Evolutionary conservation across 768 basidiomycete species (phyloP), one percentile per base, ranked within the genome.

Genomic region (Mycena floridula): DNA sequence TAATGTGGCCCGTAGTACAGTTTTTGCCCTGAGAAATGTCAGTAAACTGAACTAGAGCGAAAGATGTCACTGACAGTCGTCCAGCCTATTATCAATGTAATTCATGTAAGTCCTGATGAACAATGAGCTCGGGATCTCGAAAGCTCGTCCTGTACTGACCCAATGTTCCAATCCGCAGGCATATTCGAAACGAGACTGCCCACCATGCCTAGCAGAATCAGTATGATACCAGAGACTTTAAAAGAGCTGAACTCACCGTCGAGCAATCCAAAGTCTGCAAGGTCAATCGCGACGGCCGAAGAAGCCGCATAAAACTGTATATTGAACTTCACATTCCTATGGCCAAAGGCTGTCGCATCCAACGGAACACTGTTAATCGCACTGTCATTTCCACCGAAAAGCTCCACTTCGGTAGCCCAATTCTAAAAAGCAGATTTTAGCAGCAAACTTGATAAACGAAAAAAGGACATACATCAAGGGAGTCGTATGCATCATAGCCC

Each of bases 231-330:
- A 55, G 64, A 77, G 0, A 72, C 73, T 3, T 71, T 68, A 0
- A 50, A 43, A 8, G 28, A 36, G 23, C 32, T 27, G 7, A 55
- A 50, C n/a, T n/a, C n/a, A n/a, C n/a, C n/a, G n/a, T n/a, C n/a
- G n/a, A n/a, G n/a, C n/a, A n/a, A n/a, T n/a, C n/a, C n/a, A n/a
- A n/a, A n/a, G n/a, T n/a, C n/a, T n/a, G n/a, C n/a, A n/a, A n/a
- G n/a, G n/a, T n/a, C n/a, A n/a, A n/a, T n/a, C n/a, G n/a, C n/a
- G n/a, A n/a, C n/a, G 40, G 54, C 62, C 1, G 50, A 42, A 6
- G 70, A 64, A 0, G 70, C 72, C 0, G 72, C 73, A 51, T 79
- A 77, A 45, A 77, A 58, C 53, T 78, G 76, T 43, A 77, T 64
- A 3, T 65, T 69, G 42, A 74, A 74, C 32, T 71, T 52, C 1